Base-by-base conservation (phyloP, 2,329 filamentous ascomycete species). In the Colletotrichum neosansevieriae region DNA sequence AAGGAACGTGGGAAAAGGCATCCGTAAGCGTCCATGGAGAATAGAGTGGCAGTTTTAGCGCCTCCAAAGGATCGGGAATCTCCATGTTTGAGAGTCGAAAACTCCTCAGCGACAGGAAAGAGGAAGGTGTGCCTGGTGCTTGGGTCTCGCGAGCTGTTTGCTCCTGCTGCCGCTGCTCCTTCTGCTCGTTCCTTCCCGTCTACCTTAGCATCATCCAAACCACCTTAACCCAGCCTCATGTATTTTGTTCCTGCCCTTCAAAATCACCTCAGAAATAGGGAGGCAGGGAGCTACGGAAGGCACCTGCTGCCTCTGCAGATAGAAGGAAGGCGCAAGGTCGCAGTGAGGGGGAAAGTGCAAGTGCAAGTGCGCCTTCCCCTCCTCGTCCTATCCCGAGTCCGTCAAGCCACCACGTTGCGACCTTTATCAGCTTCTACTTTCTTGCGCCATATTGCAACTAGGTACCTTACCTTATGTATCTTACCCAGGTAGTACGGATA, bases 341-440 rank as follows among this genome's bases (percentile, higher is more conserved):
- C 29, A 54, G 32, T 54, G 32, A 54, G 21, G 32, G 49, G 49
- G 38, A 58, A 45, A 40, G n/a, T 34, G 29, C 40, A 36, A 32
- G 40, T 44, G 24, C 24, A 24, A 51, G 10, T 32, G 49, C 29
- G 32, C 57, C 42, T 59, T 29, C 19, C 57, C 53, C 9, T 51
- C 19, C 21, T 38, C 42, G 19, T 29, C 44, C 44, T 49, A 17
- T 49, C 54, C 54, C 15, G 17, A 54, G 32, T 34, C 15, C 38
- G 47, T 58, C 38, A 58, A 58, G 65, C 65, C 21, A 21, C 53
- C 64, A 67, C 63, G 65, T 64, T 58, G 53, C 38, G 53, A 24
- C 17, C 51, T 47, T 50, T 32, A 21, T 45, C 9, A 6, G 51
- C 51, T 38, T 13, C 36, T 9, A 38, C 36, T 4, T 38, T 38